phyloP scores from a whole-genome alignment of 2,329 filamentous ascomycete species.

The Sphaceloma murrayae region DNA sequence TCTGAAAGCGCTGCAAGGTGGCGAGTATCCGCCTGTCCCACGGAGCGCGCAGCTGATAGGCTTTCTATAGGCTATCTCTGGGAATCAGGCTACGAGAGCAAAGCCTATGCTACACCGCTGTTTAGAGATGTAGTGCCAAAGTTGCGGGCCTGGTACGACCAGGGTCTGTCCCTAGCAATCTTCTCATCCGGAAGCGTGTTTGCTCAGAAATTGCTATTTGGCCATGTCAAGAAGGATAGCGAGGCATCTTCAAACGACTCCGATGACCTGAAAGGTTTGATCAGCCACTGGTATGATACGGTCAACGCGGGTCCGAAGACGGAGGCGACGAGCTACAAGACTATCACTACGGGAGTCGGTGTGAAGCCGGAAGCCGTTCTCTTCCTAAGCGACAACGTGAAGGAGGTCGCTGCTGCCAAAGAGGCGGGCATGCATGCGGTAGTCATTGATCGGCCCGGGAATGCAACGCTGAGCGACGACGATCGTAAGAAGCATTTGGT shows the following conservation, averaged over 20 bases:
- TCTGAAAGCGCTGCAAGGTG: conserved; percentile 64
- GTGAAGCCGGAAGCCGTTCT: conserved; percentile 49
- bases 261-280: conserved; percentile 48
- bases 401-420: conserved; percentile 40
- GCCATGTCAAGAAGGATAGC: conserved; percentile 38
- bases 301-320: conserved; percentile 69
- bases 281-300: conserved; percentile 67
- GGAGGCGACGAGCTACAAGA: conserved; percentile 56
- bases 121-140: conserved; percentile 64
- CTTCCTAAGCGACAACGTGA: conserved; percentile 74
- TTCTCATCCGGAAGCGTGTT: conserved; percentile 74
- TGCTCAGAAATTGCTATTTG: conserved; percentile 72
- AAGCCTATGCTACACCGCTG: conserved; percentile 60
- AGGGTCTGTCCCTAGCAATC: conserved; percentile 54
- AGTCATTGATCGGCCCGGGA: conserved; percentile 54
- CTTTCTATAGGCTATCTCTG: conserved; percentile 54
- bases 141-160: conserved; percentile 49
- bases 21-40: background rate
- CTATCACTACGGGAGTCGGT: conserved; percentile 47
- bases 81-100: conserved; percentile 61
- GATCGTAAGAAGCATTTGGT: conserved; percentile 30
- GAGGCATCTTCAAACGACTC: conserved; percentile 45
- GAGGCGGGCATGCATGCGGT: conserved; percentile 35
- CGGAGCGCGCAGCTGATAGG: background rate
- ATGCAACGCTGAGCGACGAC: conserved; percentile 50